Percentiles rank a stretch among this genome's conserved stretches.
Conservation (phyloP, 2,329 filamentous ascomycete species). For the Colletotrichum gigasporum region DNA sequence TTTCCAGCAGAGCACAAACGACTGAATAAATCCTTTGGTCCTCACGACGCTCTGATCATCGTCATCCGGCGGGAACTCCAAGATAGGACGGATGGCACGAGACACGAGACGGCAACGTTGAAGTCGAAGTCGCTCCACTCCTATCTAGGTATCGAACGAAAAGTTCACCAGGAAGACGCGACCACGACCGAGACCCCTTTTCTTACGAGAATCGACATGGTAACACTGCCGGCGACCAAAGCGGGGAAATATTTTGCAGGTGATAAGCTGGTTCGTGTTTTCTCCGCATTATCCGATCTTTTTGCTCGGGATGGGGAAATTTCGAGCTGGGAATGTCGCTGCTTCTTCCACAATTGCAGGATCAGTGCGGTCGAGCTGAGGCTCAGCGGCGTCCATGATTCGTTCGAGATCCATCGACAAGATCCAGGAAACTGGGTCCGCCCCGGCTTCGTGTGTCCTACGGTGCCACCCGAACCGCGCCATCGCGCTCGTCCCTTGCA, state of each 20-base stretch:
- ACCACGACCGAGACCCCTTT: too few relatives aligned
- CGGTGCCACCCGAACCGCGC: constrained; percentile 3
- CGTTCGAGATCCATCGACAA: neutral
- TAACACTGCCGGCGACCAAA: neutral
- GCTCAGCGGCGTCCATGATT: neutral
- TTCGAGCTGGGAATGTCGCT: neutral
- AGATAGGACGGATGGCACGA: neutral
- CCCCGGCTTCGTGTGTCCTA: constrained; percentile 6
- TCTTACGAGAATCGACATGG: constrained; percentile 15
- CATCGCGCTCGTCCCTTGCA: neutral
- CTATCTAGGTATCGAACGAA: constrained; percentile 10
- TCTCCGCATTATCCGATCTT: constrained; percentile 20
- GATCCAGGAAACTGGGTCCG: constrained; percentile 20
- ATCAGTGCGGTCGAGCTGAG: constrained; percentile 12
- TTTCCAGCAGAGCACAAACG: too few relatives aligned
- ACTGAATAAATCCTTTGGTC: neutral
- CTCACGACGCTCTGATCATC: neutral
- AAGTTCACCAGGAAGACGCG: neutral
- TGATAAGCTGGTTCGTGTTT: constrained; percentile 16
- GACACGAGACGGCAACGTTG: constrained; percentile 12
- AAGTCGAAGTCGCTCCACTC: constrained; percentile 1
- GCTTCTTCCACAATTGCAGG: neutral
- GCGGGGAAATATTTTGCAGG: neutral
- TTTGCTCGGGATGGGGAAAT: neutral
- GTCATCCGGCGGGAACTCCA: neutral